A percentile compares a stretch with the other conserved stretches of the same genome.
Conservation (phyloP, 495 filamentous ascomycete species). For the Pyrenula massariospora region DNA sequence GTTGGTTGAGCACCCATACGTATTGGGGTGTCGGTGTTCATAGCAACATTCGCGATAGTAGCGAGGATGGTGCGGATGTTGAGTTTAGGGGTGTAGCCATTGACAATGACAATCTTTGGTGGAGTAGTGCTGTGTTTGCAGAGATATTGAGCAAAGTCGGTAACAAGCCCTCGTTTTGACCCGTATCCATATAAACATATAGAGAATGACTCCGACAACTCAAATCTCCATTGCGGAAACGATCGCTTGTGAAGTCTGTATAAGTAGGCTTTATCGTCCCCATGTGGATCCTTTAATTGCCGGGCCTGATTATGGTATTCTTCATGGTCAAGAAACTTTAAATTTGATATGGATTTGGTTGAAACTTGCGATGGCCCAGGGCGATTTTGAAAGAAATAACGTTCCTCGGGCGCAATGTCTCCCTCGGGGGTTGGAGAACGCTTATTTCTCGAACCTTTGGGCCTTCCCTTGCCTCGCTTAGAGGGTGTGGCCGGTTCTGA, state of each 20-base stretch:
- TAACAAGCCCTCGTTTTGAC: slow-evolving; percentile 67
- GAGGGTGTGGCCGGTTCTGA: slow-evolving; percentile 29
- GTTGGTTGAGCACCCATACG: slow-evolving; percentile 50
- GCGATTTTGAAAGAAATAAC: slow-evolving; percentile 87
- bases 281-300: slow-evolving; percentile 58
- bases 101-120: slow-evolving; percentile 67
- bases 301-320: slow-evolving; percentile 71
- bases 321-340: slow-evolving; percentile 72
- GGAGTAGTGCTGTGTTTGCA: slow-evolving; percentile 32
- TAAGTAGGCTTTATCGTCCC: slow-evolving; percentile 57
- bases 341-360: slow-evolving; percentile 67
- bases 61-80: slow-evolving; percentile 70
- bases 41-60: slow-evolving; percentile 53
- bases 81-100: slow-evolving; percentile 71
- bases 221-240: slow-evolving; percentile 88
- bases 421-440: slow-evolving; percentile 69
- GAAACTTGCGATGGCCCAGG: slow-evolving; percentile 73
- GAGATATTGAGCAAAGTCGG: slow-evolving; percentile 65
- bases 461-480: slow-evolving; percentile 47
- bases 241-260: slow-evolving; percentile 63
- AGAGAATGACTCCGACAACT: slow-evolving; percentile 80
- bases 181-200: slow-evolving; percentile 89
- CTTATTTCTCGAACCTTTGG: slow-evolving; percentile 49
- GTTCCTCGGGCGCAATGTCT: slow-evolving; percentile 74
- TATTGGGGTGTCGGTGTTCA: slow-evolving; percentile 40